Percentiles rank a stretch among this genome's conserved stretches.
phyloP scores from a whole-genome alignment of 352 stramenopile species.

The Thalassiosira hispida region DNA sequence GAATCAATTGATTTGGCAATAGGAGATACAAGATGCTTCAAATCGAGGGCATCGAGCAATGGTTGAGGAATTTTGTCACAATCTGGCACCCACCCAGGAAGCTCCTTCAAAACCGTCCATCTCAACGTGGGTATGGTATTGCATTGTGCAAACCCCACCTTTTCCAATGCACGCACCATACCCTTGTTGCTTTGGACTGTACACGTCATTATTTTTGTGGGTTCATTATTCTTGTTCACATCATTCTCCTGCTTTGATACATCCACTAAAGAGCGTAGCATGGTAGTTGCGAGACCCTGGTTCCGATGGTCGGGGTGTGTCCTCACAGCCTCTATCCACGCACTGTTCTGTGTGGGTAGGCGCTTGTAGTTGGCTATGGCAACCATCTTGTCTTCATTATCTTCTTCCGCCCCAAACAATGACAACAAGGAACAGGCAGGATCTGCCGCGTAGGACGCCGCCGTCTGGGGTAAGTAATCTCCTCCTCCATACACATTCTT shows the following conservation, averaged over 20 bases:
- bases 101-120: constrained; percentile 22
- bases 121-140: constrained; percentile 32
- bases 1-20: constrained; percentile 19
- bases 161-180: constrained; percentile 43
- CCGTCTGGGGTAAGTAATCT: constrained; percentile 48
- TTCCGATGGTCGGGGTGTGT: constrained; percentile 47
- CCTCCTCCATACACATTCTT: constrained; percentile 32
- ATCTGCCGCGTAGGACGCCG: constrained; percentile 28
- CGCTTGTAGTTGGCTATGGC: constrained; percentile 53
- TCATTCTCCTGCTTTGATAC: constrained; percentile 29
- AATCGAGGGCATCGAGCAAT: constrained; percentile 34
- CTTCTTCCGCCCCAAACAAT: constrained; percentile 1
- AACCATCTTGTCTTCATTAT: constrained; percentile 15
- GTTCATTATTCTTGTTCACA: constrained; percentile 7
- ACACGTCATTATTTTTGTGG: constrained; percentile 47
- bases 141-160: constrained; percentile 36
- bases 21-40: constrained; percentile 30
- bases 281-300: constrained; percentile 33
- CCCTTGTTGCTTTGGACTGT: constrained; percentile 50
- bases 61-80: constrained; percentile 13
- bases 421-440: constrained; percentile 43
- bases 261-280: constrained; percentile 31
- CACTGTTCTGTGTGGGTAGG: constrained; percentile 38
- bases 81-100: constrained; percentile 44
- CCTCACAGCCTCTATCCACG: constrained; percentile 51